Base-by-base conservation (phyloP, 176 grass and related monocot genomes). In the Elymus sibiricus region DNA sequence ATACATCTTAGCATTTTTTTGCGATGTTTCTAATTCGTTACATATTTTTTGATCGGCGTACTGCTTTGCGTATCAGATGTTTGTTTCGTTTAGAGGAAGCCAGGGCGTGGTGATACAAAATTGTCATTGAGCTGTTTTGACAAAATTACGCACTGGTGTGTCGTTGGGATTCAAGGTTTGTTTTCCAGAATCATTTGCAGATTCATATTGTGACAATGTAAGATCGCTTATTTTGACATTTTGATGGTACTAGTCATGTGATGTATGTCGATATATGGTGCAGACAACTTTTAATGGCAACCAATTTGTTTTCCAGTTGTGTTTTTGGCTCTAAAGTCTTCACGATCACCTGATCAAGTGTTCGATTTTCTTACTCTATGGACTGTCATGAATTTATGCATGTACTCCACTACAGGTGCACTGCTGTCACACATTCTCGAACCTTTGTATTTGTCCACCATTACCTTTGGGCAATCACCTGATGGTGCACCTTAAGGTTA, bases 101-200 rank as follows among this genome's bases (percentile, higher is more conserved):
- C 95, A 0, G 91, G 93, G 2, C 93, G 93, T 67, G 93, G 93
- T 39, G 93, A 93, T 76, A 90, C 91, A 76, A 95, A 93, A 82
- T n/a, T 90, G 39, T 98, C 95, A 21, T 85, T 93, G 91, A 98
- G 93, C 62, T 98, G 93, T 67, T 98, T 95, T 80, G 89, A 95
- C 87, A 95, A 98, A 74, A 93, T 98, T 65, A 95, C 80, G 47
- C 89, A 89, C 0, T 95, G 95, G 95, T 93, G 89, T 58, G 76
- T 91, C 77, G 85, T 92, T 37, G 95, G 95, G 68, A 82, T 95
- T 74, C 95, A 98, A 95, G 95, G 95, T 98, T 87, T 47, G 63
- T 34, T 43, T 19, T 7, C 31, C 3, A 72, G 19, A 35, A 56
- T 5, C 14, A 74, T 46, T 75, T 85, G 16, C 28, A 5, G 22